phyloP scores from a whole-genome alignment of 345 rosid species.

The Chamaenerion angustifolium region DNA sequence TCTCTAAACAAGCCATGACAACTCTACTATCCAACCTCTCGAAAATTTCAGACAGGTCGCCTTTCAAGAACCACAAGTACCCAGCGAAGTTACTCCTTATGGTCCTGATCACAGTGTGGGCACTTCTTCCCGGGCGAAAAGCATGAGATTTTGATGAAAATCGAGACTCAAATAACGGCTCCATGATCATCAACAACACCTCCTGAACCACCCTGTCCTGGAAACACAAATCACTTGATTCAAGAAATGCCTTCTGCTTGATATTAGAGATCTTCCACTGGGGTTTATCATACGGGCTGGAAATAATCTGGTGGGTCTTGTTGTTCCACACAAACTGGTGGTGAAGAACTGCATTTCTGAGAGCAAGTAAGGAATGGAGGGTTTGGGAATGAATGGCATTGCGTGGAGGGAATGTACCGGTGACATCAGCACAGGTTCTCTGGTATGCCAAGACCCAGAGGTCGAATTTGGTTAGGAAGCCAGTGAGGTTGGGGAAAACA shows the following conservation, averaged over 20 bases:
- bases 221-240: constrained; percentile 50
- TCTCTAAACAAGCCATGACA: constrained; percentile 43
- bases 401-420: constrained; percentile 90
- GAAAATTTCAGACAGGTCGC: constrained; percentile 58
- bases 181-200: constrained; percentile 68
- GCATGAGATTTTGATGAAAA: constrained; percentile 63
- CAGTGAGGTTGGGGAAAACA: constrained; percentile 59
- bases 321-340: constrained; percentile 63
- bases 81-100: constrained; percentile 84
- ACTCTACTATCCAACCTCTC: constrained; percentile 30
- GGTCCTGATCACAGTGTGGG: constrained; percentile 82
- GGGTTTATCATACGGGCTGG: constrained; percentile 51
- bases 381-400: constrained; percentile 49
- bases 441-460: constrained; percentile 93
- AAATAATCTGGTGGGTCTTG: constrained; percentile 45
- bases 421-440: constrained; percentile 59
- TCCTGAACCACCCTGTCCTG: constrained; percentile 91
- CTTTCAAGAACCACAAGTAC: constrained; percentile 80
- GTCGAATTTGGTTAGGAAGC: constrained; percentile 80
- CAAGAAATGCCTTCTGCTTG: constrained; percentile 32
- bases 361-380: constrained; percentile 62
- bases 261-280: constrained; percentile 34
- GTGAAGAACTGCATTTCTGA: constrained; percentile 45
- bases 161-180: constrained; percentile 69
- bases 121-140: constrained; percentile 83